A percentile compares a stretch with the other conserved stretches of the same genome.
Evolutionary conservation across 225 moss, liverwort and hornwort species (phyloP).

Genomic region (Takakia lepidozioides): DNA sequence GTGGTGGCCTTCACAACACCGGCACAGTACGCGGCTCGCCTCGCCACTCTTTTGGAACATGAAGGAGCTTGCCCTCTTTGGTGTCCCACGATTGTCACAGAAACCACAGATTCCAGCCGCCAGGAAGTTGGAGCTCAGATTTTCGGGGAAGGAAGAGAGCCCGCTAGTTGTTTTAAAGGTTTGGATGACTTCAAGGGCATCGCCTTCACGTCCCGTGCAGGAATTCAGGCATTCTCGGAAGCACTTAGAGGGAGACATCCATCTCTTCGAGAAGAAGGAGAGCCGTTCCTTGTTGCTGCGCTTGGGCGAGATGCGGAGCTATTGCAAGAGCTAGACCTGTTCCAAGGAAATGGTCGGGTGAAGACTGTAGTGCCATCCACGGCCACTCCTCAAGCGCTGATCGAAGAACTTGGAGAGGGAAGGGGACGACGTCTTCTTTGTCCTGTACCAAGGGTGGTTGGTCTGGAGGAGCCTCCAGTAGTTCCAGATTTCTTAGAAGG

Average conservation of each 20-base stretch:
- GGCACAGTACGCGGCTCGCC: conserved; percentile 18
- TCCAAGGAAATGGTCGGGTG: background rate
- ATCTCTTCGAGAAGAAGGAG: background rate
- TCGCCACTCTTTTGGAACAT: conserved; percentile 7
- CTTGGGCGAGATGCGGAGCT: conserved; percentile 29
- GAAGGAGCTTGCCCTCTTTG: conserved; percentile 20
- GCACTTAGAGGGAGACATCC: conserved; percentile 9
- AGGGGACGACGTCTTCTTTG: conserved; percentile 17
- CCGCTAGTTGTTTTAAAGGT: no score
- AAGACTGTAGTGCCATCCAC: conserved; percentile 7
- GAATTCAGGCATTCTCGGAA: conserved; percentile 22
- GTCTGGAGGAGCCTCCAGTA: conserved; percentile 27
- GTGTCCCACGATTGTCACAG: conserved; percentile 26
- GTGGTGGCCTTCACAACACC: conserved; percentile 33
- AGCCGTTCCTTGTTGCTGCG: conserved; percentile 19
- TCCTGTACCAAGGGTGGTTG: conserved; percentile 22
- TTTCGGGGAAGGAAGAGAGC: background rate
- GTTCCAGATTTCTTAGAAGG: conserved; percentile 19
- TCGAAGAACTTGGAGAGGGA: conserved; percentile 22
- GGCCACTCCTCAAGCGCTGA: conserved; percentile 22
- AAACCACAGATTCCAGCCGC: conserved; percentile 11
- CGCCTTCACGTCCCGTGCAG: conserved; percentile 34
- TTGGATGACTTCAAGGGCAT: conserved; percentile 7
- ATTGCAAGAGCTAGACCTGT: conserved; percentile 15
- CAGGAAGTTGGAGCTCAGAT: conserved; percentile 3